Evolutionary conservation across 179 eudicot species (phyloP).

Genomic region (Nepenthes alata): DNA sequence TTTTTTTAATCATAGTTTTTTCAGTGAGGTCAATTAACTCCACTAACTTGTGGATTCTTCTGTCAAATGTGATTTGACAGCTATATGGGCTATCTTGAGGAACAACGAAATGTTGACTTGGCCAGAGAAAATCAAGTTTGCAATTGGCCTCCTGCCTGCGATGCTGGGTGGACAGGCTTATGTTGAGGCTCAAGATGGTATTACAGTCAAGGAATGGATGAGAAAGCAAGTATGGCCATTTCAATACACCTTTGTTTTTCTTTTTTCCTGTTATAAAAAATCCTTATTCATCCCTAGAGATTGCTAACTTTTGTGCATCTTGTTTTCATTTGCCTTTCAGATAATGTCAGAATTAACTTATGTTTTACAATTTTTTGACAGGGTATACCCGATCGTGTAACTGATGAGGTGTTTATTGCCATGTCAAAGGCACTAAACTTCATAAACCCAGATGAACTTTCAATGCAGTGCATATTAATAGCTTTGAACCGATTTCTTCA

Average conservation of each 20-base stretch:
- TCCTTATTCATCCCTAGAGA: too few species aligned
- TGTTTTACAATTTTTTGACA: constrained; percentile 10
- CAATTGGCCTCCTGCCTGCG: constrained; percentile 96
- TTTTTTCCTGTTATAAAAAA: background rate
- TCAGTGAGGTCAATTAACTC: too few species aligned
- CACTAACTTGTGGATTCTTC: background rate
- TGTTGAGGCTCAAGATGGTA: constrained; percentile 97
- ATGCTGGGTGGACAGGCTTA: constrained; percentile 85
- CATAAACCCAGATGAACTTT: constrained; percentile 96
- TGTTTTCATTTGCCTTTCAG: background rate
- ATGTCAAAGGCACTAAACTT: constrained; percentile 99
- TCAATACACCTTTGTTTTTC: background rate
- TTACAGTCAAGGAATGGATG: constrained; percentile 95
- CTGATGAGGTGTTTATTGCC: constrained; percentile 94
- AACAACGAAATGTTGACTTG: constrained; percentile 98
- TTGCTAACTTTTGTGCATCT: background rate
- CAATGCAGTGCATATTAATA: constrained; percentile 99
- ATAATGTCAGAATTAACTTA: background rate
- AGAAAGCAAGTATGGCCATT: constrained; percentile 63
- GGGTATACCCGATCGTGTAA: constrained; percentile 96
- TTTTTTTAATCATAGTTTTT: too few species aligned
- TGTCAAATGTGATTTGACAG: constrained; percentile 25
- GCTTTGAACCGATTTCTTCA: constrained; percentile 95
- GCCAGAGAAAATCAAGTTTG: constrained; percentile 97
- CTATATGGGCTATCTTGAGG: constrained; percentile 86